Percentiles rank a stretch among this genome's conserved stretches.
These are phyloP conservation scores for Chlorella variabilis DNA, from an alignment of 163 green algal genomes.

Conservation along the genomic window DNA sequence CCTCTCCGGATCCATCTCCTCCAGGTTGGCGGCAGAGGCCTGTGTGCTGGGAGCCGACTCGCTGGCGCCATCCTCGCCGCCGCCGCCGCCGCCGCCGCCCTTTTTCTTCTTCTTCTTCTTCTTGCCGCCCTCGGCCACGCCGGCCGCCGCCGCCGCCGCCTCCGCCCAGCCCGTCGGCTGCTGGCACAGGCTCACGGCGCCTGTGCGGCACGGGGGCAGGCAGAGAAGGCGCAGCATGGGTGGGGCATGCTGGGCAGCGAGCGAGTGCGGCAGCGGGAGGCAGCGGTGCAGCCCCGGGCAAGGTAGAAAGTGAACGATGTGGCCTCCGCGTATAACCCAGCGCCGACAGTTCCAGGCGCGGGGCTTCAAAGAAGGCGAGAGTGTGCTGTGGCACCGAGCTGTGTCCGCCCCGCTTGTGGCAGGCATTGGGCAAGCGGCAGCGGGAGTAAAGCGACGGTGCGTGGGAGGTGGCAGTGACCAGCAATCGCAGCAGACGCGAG, in stretches of 20 bases:
- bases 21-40: background rate
- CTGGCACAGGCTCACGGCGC: slow-evolving; percentile 43
- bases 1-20: slow-evolving; percentile 76
- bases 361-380: background rate
- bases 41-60: slow-evolving; percentile 11
- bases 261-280: too few relatives aligned
- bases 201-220: slow-evolving; percentile 23
- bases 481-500: too few relatives aligned
- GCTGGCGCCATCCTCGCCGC: slow-evolving; percentile 13
- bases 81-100: too few relatives aligned
- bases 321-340: slow-evolving; percentile 45
- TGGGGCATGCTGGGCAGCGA: too few relatives aligned
- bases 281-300: too few relatives aligned
- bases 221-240: background rate
- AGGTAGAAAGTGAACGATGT: slow-evolving; percentile 13
- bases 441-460: slow-evolving; percentile 31
- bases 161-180: slow-evolving; percentile 36
- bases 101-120: slow-evolving; percentile 65
- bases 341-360: background rate
- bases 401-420: slow-evolving; percentile 4
- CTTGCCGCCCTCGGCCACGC: slow-evolving; percentile 33
- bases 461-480: background rate
- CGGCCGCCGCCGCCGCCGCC: background rate
- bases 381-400: slow-evolving; percentile 37
- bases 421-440: background rate